Evolutionary conservation across 495 filamentous ascomycete genomes (phyloP).

Genomic region (Penicillium herquei): DNA sequence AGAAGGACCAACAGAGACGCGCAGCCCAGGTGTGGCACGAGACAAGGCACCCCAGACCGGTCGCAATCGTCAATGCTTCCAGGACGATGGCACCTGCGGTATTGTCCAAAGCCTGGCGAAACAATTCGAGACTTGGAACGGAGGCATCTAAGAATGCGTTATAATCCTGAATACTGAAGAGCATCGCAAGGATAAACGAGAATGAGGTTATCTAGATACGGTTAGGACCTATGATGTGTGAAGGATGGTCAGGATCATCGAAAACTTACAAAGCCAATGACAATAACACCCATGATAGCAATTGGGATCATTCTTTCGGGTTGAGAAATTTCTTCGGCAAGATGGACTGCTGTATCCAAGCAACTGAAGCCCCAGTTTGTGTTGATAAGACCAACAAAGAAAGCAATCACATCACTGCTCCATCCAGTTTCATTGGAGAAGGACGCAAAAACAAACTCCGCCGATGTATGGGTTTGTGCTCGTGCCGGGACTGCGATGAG

Average conservation of each 20-base stretch:
- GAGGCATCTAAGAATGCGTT: constrained; percentile 40
- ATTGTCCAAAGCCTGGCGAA: constrained; percentile 52
- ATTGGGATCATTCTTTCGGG: constrained; percentile 44
- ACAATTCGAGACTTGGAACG: constrained; percentile 58
- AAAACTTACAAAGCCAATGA: constrained; percentile 49
- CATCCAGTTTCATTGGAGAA: constrained; percentile 57
- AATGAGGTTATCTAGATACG: constrained; percentile 39
- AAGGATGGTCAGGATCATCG: too few species aligned
- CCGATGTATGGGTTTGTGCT: background rate
- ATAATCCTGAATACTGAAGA: constrained; percentile 58
- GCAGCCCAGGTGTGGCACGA: constrained; percentile 58
- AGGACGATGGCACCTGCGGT: constrained; percentile 55
- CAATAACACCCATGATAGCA: constrained; percentile 59
- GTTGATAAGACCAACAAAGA: constrained; percentile 63
- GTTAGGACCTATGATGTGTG: too few species aligned
- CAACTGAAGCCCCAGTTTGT: constrained; percentile 62
- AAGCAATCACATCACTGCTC: constrained; percentile 57
- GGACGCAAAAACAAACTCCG: background rate
- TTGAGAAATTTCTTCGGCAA: constrained; percentile 60
- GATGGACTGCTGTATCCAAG: constrained; percentile 59
- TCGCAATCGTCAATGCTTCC: constrained; percentile 53
- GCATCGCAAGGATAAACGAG: constrained; percentile 55
- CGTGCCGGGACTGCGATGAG: background rate
- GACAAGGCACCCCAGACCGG: constrained; percentile 54
- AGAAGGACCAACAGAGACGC: constrained; percentile 60